phyloP scores from a whole-genome alignment of 768 basidiomycete species.

The Lyophyllum decastes region DNA sequence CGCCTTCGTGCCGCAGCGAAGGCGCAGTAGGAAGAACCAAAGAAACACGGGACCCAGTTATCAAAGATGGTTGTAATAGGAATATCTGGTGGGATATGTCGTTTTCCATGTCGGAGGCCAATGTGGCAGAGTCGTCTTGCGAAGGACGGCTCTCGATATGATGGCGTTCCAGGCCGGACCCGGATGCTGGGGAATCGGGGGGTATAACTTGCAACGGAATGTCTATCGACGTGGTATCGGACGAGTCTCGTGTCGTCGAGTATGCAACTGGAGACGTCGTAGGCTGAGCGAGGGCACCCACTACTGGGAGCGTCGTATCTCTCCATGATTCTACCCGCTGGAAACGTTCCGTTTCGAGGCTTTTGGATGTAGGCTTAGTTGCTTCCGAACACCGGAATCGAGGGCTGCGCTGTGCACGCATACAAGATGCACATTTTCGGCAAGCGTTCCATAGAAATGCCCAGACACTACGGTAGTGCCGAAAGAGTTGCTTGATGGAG shows the following conservation, averaged over 20 bases:
- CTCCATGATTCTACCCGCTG: background rate
- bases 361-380: background rate
- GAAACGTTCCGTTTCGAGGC: background rate
- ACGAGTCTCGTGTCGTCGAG: background rate
- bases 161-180: background rate
- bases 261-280: background rate
- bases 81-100: slow-evolving; percentile 1
- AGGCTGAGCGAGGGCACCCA: background rate
- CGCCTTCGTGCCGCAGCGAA: background rate
- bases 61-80: background rate
- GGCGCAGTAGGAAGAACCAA: slow-evolving; percentile 1
- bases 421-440: background rate
- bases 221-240: background rate
- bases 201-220: slow-evolving; percentile 2
- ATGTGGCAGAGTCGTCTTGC: background rate
- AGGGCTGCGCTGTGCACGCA: background rate
- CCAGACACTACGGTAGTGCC: background rate
- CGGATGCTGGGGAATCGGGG: background rate
- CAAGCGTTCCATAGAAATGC: background rate
- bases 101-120: background rate
- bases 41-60: slow-evolving; percentile 3
- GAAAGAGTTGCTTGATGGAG: background rate
- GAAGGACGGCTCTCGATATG: background rate
- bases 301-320: background rate
- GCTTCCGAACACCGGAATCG: background rate